A percentile compares a stretch with the other conserved stretches of the same genome.
Evolutionary conservation across 257 asterid genomes (phyloP).

Genomic region (Catharanthus roseus): DNA sequence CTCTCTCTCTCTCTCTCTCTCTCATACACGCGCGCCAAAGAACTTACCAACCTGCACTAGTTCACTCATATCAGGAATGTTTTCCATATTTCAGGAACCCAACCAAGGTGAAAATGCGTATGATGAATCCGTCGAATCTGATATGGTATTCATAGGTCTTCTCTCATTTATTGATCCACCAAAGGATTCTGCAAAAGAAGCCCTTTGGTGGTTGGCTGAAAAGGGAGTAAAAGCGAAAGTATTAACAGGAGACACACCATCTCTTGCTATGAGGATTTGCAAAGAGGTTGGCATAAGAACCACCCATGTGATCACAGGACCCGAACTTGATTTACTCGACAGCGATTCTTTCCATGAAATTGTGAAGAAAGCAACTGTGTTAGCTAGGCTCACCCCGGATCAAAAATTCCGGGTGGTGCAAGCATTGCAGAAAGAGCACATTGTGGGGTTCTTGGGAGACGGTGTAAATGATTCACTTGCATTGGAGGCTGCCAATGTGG

Average conservation of each 20-base stretch:
- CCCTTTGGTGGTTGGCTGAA: conserved; percentile 17
- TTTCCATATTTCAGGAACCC: conserved; percentile 8
- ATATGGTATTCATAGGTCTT: conserved; percentile 21
- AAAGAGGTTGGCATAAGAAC: conserved; percentile 25
- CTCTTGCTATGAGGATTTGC: conserved; percentile 24
- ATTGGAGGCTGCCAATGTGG: conserved; percentile 26
- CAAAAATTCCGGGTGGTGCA: conserved; percentile 23
- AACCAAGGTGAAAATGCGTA: not conserved
- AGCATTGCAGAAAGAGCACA: conserved; percentile 16
- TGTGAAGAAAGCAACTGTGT: conserved; percentile 22
- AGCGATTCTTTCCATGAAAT: conserved; percentile 19
- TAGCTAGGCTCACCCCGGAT: conserved; percentile 23
- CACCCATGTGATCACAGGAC: conserved; percentile 17
- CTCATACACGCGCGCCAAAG: too few species aligned
- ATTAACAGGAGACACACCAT: conserved; percentile 20
- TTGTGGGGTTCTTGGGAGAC: conserved; percentile 21
- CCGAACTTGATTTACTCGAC: conserved; percentile 27
- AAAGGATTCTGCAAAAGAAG: conserved; percentile 23
- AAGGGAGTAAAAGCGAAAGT: conserved; percentile 25
- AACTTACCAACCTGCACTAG: not conserved
- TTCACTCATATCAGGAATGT: not conserved
- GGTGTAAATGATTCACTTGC: conserved; percentile 25
- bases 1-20: too few species aligned
- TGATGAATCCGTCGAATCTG: conserved; percentile 17
- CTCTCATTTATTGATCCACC: conserved; percentile 20